Evolutionary conservation across 345 rosid species (phyloP).

Genomic region (Lepidium didymum): DNA sequence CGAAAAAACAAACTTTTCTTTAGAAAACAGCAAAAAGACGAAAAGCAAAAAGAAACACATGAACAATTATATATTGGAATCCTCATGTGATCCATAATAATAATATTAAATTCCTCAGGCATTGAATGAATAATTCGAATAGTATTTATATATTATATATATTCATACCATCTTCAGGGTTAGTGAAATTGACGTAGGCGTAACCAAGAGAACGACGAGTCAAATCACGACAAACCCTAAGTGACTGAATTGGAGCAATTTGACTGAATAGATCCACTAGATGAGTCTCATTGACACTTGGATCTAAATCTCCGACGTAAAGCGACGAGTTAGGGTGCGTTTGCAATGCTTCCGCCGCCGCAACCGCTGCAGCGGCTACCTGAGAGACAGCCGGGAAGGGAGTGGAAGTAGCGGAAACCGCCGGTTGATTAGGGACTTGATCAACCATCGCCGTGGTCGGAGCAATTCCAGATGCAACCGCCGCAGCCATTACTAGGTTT

Average conservation of each 20-base stretch:
- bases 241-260: constrained; percentile 40
- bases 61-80: not conserved
- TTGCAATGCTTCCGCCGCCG: not conserved
- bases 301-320: constrained; percentile 65
- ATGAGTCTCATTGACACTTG: constrained; percentile 42
- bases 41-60: not conserved
- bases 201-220: constrained; percentile 52
- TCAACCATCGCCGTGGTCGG: constrained; percentile 21
- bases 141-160: no score
- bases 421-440: constrained; percentile 12
- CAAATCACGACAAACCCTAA: constrained; percentile 65
- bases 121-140: no score
- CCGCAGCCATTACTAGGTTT: constrained; percentile 27
- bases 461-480: constrained; percentile 29
- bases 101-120: not conserved
- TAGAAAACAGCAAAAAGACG: not conserved
- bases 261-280: constrained; percentile 47
- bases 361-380: not conserved
- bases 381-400: not conserved
- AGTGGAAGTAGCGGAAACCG: not conserved
- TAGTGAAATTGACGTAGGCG: constrained; percentile 58
- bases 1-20: not conserved
- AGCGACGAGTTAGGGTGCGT: constrained; percentile 40
- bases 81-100: not conserved
- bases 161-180: constrained; percentile 41